phyloP scores from a whole-genome alignment of 2,329 filamentous ascomycete genomes.

The Pseudogymnoascus sp. region DNA sequence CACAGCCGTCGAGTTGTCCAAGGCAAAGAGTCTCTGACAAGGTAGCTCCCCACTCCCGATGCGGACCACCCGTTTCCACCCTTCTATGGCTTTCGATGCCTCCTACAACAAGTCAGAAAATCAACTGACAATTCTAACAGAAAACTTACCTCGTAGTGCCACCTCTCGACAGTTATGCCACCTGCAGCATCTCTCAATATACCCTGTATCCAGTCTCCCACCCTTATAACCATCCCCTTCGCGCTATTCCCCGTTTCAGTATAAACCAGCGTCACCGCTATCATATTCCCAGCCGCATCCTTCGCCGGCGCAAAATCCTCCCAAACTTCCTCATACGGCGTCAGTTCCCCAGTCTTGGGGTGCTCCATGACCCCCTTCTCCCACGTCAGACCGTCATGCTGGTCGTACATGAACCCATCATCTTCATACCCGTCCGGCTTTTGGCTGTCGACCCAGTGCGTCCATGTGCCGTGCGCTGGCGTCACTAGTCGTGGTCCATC shows the following conservation, averaged over 20 bases:
- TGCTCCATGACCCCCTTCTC: constrained; percentile 24
- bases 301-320: constrained; percentile 18
- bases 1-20: background rate
- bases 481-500: background rate
- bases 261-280: constrained; percentile 15
- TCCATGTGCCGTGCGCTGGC: constrained; percentile 20
- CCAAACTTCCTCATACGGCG: constrained; percentile 28
- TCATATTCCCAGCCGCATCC: constrained; percentile 8
- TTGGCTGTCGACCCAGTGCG: constrained; percentile 16
- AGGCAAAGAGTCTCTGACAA: background rate
- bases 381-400: constrained; percentile 22
- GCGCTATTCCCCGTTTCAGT: background rate
- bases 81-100: background rate
- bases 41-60: constrained; percentile 3
- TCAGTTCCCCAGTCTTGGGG: constrained; percentile 21
- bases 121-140: background rate
- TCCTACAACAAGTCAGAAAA: background rate
- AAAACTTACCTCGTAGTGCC: constrained; percentile 13
- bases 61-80: background rate
- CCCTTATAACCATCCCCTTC: constrained; percentile 21
- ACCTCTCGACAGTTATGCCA: constrained; percentile 20
- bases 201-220: constrained; percentile 23
- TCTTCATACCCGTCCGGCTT: constrained; percentile 24
- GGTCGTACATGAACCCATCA: constrained; percentile 24
- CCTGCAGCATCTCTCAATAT: constrained; percentile 19